phyloP scores from a whole-genome alignment of 1,284 basidiomycete species.

The Irpex lacteus region DNA sequence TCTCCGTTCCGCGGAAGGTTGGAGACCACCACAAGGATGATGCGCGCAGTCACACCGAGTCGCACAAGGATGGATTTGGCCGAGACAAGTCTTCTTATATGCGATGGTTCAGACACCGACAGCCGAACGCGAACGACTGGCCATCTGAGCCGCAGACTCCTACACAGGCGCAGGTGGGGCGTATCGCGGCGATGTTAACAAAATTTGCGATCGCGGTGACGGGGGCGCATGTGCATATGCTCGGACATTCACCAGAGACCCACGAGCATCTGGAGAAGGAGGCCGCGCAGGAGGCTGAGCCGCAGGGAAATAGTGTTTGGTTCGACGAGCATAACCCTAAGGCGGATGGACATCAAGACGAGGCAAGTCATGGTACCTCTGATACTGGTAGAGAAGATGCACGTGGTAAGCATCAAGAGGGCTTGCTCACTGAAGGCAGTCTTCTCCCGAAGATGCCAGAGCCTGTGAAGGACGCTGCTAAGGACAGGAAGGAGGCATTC shows the following conservation, averaged over 20 bases:
- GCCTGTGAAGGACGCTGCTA: constrained; percentile 23
- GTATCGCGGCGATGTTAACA: constrained; percentile 51
- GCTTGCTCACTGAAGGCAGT: constrained; percentile 9
- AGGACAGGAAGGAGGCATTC: constrained; percentile 14
- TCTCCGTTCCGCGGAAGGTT: constrained; percentile 10
- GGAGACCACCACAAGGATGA: constrained; percentile 1
- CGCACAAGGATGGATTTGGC: constrained; percentile 3
- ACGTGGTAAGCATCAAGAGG: background rate
- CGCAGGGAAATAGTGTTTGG: constrained; percentile 1
- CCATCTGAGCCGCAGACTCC: constrained; percentile 25
- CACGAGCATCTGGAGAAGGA: constrained; percentile 3
- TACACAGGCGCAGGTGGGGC: constrained; percentile 36
- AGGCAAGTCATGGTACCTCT: background rate
- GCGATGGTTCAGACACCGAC: constrained; percentile 17
- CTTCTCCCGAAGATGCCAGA: constrained; percentile 14
- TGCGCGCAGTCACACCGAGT: background rate
- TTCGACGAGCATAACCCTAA: constrained; percentile 1
- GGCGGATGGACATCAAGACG: background rate
- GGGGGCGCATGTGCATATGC: constrained; percentile 22
- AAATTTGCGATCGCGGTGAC: constrained; percentile 40
- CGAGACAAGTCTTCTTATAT: constrained; percentile 5
- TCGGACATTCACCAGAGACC: constrained; percentile 12
- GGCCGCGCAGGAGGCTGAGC: constrained; percentile 2
- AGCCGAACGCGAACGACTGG: constrained; percentile 22
- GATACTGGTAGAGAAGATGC: background rate